Percentiles rank a stretch among this genome's conserved stretches.
Evolutionary conservation across 352 stramenopile genomes (phyloP).

Genomic region (Aphanomyces stellatus): DNA sequence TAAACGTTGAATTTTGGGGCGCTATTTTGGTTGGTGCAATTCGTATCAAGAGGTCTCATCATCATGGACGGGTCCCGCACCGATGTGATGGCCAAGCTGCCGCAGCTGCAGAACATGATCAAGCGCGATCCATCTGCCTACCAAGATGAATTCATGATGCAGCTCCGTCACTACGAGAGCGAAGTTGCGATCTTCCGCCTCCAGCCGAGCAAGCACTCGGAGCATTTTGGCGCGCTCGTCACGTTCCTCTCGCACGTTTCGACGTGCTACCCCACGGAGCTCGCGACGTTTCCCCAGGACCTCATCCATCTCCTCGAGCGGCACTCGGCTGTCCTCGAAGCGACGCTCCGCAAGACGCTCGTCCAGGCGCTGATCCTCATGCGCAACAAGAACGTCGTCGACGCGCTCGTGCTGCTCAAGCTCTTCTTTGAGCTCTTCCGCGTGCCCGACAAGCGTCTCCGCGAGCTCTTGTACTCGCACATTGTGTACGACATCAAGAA

Average conservation of each 20-base stretch:
- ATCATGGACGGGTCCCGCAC: conserved; percentile 59
- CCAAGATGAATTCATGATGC: conserved; percentile 96
- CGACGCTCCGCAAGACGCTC: conserved; percentile 90
- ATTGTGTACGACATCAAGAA: conserved; percentile 96
- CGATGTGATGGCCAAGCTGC: conserved; percentile 87
- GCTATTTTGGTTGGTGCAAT: not conserved
- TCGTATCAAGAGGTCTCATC: not conserved
- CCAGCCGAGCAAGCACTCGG: conserved; percentile 84
- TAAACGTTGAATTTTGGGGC: not conserved
- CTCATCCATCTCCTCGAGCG: conserved; percentile 90
- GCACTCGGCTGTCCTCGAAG: conserved; percentile 84
- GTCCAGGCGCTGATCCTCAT: conserved; percentile 95
- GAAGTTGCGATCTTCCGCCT: conserved; percentile 95
- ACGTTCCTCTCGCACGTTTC: conserved; percentile 94
- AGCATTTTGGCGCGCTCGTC: conserved; percentile 93
- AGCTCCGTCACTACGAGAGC: conserved; percentile 93
- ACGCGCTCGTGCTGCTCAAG: conserved; percentile 89
- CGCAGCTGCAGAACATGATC: conserved; percentile 98
- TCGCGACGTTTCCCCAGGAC: conserved; percentile 80
- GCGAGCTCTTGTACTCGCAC: conserved; percentile 92
- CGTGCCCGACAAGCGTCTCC: conserved; percentile 92
- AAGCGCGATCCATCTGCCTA: conserved; percentile 96
- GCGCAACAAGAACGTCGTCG: conserved; percentile 90
- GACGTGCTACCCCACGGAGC: conserved; percentile 83
- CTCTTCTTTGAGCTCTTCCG: conserved; percentile 97